Evolutionary conservation across 2,329 filamentous ascomycete species (phyloP), one percentile per base, ranked within the genome.

Genomic region (Sclerotinia spermophila): DNA sequence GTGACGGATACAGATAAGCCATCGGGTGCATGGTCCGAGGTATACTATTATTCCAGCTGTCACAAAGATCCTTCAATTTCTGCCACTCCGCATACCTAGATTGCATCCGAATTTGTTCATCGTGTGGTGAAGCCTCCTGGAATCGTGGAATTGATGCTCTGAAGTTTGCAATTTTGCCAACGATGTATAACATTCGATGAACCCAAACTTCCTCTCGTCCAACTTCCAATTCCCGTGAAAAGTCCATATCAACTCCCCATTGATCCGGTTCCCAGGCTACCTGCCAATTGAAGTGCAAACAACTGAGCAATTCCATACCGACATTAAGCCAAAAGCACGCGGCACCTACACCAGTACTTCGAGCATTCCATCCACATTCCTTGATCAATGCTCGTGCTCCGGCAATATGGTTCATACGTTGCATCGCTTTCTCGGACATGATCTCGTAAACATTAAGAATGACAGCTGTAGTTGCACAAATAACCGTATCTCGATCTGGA

Each of bases 241-340:
- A 91, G 75, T 91, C 86, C 84, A 96, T 89, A 76, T 97, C 90
- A 27, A 97, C 84, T 1, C 92, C 92, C 94, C 95, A 97, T 17
- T 92, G 88, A 75, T 97, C 93, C 0, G 94, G 94, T 68, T 97
- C 89, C 93, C 94, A 97, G 0, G 92, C 90, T 19, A 93, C 88
- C 74, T 90, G 87, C 91, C 92, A 97, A 79, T 95, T 94, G 81
- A 93, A 93, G 74, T 93, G 90, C 24, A 97, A 83, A 79, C 94
- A 97, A 73, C 89, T 93, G 40, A 97, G 84, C n/a, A 97, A 84
- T 79, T 98, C 95, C 86, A 97, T 91, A 24, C 91, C 91, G 24
- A 97, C 89, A 76, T 96, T 97, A 51, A 97, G 84, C 94, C 95
- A 97, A 81, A 97, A 97, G 80, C 94, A 97, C 1, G 94, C 93